These are phyloP conservation scores for Ricinus communis DNA, from an alignment of 345 rosid genomes.

Conservation along the genomic window DNA sequence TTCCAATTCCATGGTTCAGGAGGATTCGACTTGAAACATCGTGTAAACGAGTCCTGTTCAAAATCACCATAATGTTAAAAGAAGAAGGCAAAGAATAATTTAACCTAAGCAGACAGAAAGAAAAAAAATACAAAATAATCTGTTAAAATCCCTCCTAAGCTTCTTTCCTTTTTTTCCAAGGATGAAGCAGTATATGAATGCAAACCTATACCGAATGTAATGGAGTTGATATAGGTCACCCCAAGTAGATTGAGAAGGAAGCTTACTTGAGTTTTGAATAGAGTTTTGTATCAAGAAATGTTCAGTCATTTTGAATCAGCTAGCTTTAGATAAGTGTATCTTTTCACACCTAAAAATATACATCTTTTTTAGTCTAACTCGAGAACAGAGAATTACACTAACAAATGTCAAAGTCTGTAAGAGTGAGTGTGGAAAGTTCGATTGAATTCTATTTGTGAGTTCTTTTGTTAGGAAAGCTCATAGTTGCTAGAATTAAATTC, in stretches of 20 bases:
- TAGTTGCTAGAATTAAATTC: too few species aligned
- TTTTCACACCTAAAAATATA: too few species aligned
- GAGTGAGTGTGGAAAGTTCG: too few species aligned
- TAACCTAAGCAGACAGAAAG: not conserved
- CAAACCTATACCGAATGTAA: not conserved
- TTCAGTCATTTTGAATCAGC: too few species aligned
- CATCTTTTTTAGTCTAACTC: too few species aligned
- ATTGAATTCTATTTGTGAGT: too few species aligned
- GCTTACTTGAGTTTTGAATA: not conserved
- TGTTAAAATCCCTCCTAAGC: not conserved
- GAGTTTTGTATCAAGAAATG: too few species aligned
- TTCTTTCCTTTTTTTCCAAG: not conserved
- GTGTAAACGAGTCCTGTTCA: slow-evolving; percentile 76
- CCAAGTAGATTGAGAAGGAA: not conserved
- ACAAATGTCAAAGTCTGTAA: too few species aligned
- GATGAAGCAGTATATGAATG: not conserved
- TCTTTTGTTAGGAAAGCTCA: too few species aligned
- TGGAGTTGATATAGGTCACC: not conserved
- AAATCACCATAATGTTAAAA: not conserved
- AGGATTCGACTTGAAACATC: slow-evolving; percentile 93
- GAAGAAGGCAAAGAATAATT: not conserved
- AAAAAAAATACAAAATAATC: too few species aligned
- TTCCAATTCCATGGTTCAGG: slow-evolving; percentile 99
- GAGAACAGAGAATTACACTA: too few species aligned
- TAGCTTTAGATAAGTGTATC: too few species aligned